A percentile compares a stretch with the other conserved stretches of the same genome.
Conservation (phyloP, 2,329 filamentous ascomycete species). For the Rhinocladiella mackenziei region DNA sequence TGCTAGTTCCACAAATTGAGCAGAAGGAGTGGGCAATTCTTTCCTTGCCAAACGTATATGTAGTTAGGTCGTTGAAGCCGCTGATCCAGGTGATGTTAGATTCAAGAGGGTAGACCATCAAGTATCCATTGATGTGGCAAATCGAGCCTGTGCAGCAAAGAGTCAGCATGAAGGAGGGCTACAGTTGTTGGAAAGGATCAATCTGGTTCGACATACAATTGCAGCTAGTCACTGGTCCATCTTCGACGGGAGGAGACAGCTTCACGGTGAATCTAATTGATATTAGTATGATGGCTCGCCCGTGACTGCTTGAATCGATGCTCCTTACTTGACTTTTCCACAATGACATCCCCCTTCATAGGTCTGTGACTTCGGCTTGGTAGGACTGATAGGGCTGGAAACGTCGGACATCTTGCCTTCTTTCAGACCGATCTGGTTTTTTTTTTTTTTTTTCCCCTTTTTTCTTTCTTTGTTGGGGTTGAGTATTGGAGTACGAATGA, state of each 20-base stretch:
- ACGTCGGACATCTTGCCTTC: constrained; percentile 20
- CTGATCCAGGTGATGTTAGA: constrained; percentile 28
- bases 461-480: no score
- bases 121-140: constrained; percentile 33
- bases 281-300: constrained; percentile 3
- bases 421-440: background rate
- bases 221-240: constrained; percentile 27
- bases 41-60: constrained; percentile 32
- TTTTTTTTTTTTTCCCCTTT: no score
- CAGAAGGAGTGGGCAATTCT: constrained; percentile 34
- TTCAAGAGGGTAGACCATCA: constrained; percentile 31
- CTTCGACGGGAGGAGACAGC: constrained; percentile 28
- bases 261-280: constrained; percentile 27
- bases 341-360: constrained; percentile 30
- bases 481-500: no score
- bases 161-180: constrained; percentile 2
- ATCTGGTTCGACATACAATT: constrained; percentile 19
- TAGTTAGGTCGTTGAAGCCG: constrained; percentile 29
- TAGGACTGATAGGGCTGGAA: constrained; percentile 23
- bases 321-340: constrained; percentile 22
- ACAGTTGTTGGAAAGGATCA: background rate
- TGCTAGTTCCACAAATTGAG: constrained; percentile 32
- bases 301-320: background rate
- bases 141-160: constrained; percentile 30
- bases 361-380: constrained; percentile 25